Evolutionary conservation across 2,329 filamentous ascomycete genomes (phyloP).

Genomic region (Fusarium sp.): DNA sequence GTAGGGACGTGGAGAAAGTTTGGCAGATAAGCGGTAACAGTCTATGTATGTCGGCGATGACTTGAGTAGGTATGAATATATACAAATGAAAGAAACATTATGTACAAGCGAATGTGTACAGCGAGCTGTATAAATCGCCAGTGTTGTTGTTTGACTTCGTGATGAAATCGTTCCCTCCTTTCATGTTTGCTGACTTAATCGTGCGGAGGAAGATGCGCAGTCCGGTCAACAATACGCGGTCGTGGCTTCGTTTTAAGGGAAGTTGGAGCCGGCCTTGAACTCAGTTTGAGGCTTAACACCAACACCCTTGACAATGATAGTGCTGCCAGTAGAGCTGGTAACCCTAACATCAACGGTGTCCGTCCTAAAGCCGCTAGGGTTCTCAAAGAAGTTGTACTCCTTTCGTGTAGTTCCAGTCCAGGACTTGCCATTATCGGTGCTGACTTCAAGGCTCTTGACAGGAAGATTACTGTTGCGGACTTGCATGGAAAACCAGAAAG

Average conservation of each 20-base stretch:
- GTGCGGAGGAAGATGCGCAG: not conserved
- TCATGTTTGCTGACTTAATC: too few species aligned
- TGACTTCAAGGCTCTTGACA: constrained; percentile 69
- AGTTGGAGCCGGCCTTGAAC: constrained; percentile 51
- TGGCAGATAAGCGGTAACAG: not conserved
- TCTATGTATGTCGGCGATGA: not conserved
- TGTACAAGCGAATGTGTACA: not conserved
- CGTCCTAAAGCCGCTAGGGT: constrained; percentile 66
- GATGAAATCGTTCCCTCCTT: not conserved
- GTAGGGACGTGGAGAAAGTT: not conserved
- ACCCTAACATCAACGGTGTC: constrained; percentile 67
- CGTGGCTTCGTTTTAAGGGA: constrained; percentile 18
- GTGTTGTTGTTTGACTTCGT: not conserved
- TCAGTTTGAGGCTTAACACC: constrained; percentile 52
- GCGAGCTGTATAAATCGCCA: not conserved
- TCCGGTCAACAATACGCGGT: not conserved
- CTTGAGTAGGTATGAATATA: not conserved
- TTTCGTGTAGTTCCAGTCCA: constrained; percentile 67
- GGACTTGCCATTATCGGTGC: constrained; percentile 67
- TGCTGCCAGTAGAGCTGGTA: constrained; percentile 64
- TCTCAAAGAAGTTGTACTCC: constrained; percentile 73
- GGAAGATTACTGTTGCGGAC: constrained; percentile 72
- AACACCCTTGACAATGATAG: constrained; percentile 65
- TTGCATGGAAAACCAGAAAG: constrained; percentile 62
- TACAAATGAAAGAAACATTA: not conserved